phyloP scores from a whole-genome alignment of 352 stramenopile genomes.

The Pythium insidiosum region DNA sequence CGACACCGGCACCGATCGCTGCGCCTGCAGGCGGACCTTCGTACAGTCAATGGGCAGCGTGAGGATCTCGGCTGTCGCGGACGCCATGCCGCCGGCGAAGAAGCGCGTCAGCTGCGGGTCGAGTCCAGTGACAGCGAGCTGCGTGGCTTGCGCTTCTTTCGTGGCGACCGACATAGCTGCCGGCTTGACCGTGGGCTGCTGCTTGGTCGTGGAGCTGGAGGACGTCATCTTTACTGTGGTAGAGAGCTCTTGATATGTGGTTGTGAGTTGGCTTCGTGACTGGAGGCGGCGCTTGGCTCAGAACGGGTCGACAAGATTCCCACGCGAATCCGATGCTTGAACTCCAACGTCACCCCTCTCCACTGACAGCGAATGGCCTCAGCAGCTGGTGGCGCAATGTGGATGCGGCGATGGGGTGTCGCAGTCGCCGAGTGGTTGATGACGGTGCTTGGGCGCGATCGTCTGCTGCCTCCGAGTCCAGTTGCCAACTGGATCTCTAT shows the following conservation, averaged over 20 bases:
- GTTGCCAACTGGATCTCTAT: constrained; percentile 18
- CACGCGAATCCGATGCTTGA: no score
- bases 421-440: no score
- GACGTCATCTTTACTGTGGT: background rate
- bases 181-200: background rate
- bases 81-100: constrained; percentile 53
- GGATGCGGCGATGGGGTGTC: no score
- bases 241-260: no score
- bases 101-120: constrained; percentile 68
- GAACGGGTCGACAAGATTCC: no score
- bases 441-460: no score
- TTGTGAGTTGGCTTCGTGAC: no score
- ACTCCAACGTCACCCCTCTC: no score
- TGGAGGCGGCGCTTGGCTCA: no score
- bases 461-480: no score
- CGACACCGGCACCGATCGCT: constrained; percentile 27
- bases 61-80: constrained; percentile 63
- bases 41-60: constrained; percentile 84
- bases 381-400: no score
- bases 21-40: constrained; percentile 78
- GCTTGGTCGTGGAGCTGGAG: background rate
- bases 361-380: no score
- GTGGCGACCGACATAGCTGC: constrained; percentile 8
- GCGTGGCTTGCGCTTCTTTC: constrained; percentile 1
- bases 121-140: constrained; percentile 25